A percentile compares a stretch with the other conserved stretches of the same genome.
Evolutionary conservation across 495 filamentous ascomycete species (phyloP).

Genomic region (Aeminium ludgeri): DNA sequence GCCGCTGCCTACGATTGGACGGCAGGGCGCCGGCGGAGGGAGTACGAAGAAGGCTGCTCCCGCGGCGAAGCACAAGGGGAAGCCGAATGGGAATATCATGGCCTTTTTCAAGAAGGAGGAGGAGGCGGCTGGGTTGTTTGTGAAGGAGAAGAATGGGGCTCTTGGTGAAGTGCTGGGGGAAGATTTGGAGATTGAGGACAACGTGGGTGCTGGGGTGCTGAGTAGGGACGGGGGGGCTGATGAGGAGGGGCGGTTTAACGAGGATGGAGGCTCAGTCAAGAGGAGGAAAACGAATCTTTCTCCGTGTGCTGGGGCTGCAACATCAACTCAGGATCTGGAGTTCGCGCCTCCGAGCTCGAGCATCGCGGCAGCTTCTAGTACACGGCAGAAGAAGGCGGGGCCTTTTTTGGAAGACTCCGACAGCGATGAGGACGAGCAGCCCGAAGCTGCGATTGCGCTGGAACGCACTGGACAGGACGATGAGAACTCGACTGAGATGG

Average conservation of each 20-base stretch:
- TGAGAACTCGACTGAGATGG: background rate
- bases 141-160: conserved; percentile 23
- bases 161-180: conserved; percentile 1
- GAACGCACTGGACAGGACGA: background rate
- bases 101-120: conserved; percentile 67
- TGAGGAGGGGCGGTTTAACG: conserved; percentile 37
- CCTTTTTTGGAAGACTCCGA: conserved; percentile 57
- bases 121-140: conserved; percentile 23
- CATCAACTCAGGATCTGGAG: background rate
- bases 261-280: conserved; percentile 30
- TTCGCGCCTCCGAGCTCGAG: background rate
- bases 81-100: conserved; percentile 57
- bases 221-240: conserved; percentile 25
- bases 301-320: background rate
- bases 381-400: conserved; percentile 16
- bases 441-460: conserved; percentile 4
- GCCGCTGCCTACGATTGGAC: conserved; percentile 11
- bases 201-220: conserved; percentile 9
- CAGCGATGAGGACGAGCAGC: conserved; percentile 36
- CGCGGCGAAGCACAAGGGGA: conserved; percentile 23
- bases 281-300: conserved; percentile 25
- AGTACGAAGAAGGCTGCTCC: conserved; percentile 12
- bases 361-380: background rate
- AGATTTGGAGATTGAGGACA: conserved; percentile 1
- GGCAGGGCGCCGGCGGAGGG: conserved; percentile 13